Conservation (phyloP, 352 stramenopile genomes). For the Pythium dissimile region DNA sequence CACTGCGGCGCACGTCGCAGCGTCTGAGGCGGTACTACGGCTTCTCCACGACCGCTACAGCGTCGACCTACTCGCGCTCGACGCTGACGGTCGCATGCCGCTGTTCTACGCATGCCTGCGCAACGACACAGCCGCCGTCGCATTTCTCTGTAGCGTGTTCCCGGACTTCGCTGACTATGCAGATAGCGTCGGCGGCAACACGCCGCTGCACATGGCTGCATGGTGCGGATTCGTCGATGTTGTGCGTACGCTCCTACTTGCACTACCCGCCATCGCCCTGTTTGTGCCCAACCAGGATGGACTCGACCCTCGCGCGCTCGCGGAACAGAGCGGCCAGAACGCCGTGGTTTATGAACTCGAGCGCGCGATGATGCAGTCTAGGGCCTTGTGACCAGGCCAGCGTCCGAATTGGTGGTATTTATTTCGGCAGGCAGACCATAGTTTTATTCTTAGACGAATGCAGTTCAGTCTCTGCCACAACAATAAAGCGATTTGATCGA, state of each 20-base stretch:
- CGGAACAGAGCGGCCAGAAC: slow-evolving; percentile 25
- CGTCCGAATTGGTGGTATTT: no score
- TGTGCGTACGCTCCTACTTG: slow-evolving; percentile 31
- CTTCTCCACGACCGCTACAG: slow-evolving; percentile 37
- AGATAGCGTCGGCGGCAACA: slow-evolving; percentile 53
- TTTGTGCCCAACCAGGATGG: slow-evolving; percentile 53
- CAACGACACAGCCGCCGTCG: slow-evolving; percentile 44
- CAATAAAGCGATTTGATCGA: no score
- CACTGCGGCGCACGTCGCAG: slow-evolving; percentile 42
- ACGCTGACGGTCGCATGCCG: slow-evolving; percentile 56
- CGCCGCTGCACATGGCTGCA: slow-evolving; percentile 54
- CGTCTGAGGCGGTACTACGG: slow-evolving; percentile 28
- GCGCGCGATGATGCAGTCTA: not conserved
- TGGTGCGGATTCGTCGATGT: slow-evolving; percentile 36
- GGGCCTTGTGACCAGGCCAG: no score
- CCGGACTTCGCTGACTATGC: slow-evolving; percentile 72
- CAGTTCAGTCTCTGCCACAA: no score
- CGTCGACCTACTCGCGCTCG: slow-evolving; percentile 50
- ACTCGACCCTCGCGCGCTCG: slow-evolving; percentile 39
- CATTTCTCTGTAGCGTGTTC: slow-evolving; percentile 43
- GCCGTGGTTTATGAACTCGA: slow-evolving; percentile 5
- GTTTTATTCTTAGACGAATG: no score
- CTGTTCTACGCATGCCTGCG: slow-evolving; percentile 58
- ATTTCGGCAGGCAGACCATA: no score
- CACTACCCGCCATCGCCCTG: slow-evolving; percentile 42